These are phyloP conservation scores for Talaromyces verruculosus DNA, from an alignment of 2,329 filamentous ascomycete species.

Conservation along the genomic window DNA sequence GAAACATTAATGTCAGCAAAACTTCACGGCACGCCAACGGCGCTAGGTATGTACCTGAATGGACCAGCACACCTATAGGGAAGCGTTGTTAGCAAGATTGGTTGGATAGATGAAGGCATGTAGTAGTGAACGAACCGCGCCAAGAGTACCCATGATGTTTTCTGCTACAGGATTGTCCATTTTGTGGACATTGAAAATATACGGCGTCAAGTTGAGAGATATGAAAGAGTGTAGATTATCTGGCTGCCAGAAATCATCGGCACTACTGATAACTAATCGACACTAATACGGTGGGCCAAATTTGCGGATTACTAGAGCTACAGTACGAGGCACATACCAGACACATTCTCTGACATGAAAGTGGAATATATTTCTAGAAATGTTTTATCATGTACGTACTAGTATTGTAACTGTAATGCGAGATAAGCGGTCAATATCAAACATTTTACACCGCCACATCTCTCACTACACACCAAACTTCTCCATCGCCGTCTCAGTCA, in stretches of 20 bases:
- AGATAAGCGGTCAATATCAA: not conserved
- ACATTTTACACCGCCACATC: not conserved
- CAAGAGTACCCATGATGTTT: not conserved
- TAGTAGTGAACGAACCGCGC: not conserved
- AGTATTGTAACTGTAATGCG: not conserved
- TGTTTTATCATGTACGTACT: not conserved
- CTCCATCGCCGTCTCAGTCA: slow-evolving; percentile 8
- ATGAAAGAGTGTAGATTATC: not conserved
- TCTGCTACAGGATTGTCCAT: slow-evolving; percentile 5
- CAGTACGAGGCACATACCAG: too few relatives aligned
- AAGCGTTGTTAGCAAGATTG: not conserved
- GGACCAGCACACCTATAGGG: not conserved
- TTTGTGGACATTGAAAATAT: not conserved
- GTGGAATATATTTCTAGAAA: not conserved
- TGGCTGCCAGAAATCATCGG: too few relatives aligned
- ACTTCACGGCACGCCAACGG: not conserved
- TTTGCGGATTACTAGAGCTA: too few relatives aligned
- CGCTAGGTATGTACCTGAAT: not conserved
- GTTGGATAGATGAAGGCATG: not conserved
- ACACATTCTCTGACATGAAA: not conserved
- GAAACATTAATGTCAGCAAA: not conserved
- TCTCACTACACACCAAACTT: not conserved
- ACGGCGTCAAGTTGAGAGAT: not conserved
- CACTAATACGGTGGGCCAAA: too few relatives aligned
- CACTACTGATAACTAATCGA: too few relatives aligned